Conservation (phyloP, 2,329 filamentous ascomycete genomes). For the Macrophomina pseudophaseolina region DNA sequence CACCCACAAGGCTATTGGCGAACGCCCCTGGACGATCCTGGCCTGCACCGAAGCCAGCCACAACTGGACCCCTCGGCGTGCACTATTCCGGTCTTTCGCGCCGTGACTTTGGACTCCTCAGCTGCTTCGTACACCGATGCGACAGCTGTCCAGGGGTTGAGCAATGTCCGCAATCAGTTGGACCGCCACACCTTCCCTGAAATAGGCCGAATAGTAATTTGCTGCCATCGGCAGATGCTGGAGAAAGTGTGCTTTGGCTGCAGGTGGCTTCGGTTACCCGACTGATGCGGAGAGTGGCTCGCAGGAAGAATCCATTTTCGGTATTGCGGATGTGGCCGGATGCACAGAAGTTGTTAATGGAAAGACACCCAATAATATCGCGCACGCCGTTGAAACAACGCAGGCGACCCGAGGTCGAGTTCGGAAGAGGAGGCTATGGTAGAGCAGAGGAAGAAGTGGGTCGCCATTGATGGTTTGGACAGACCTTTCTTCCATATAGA, state of each 20-base stretch:
- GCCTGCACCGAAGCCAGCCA: background rate
- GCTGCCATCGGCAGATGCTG: constrained; percentile 60
- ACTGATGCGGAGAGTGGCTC: constrained; percentile 2
- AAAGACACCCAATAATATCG: background rate
- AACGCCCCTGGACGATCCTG: constrained; percentile 61
- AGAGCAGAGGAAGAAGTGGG: background rate
- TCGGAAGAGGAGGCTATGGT: background rate
- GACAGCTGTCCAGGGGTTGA: constrained; percentile 59
- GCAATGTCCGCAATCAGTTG: constrained; percentile 61
- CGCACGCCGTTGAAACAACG: background rate
- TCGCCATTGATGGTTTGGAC: constrained; percentile 33
- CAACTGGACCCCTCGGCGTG: background rate
- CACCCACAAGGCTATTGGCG: constrained; percentile 28
- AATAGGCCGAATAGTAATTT: constrained; percentile 50
- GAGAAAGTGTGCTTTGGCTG: constrained; percentile 61
- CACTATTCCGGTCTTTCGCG: constrained; percentile 54
- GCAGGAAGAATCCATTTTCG: background rate
- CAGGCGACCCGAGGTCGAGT: background rate
- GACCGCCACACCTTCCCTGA: constrained; percentile 54
- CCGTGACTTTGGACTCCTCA: constrained; percentile 63
- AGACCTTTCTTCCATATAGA: constrained; percentile 65
- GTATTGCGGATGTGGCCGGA: constrained; percentile 15
- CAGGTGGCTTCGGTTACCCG: constrained; percentile 60
- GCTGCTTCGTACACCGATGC: constrained; percentile 63
- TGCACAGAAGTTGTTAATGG: constrained; percentile 25